Evolutionary conservation across 2,329 filamentous ascomycete species (phyloP).

Genomic region (Colletotrichum coccodes): DNA sequence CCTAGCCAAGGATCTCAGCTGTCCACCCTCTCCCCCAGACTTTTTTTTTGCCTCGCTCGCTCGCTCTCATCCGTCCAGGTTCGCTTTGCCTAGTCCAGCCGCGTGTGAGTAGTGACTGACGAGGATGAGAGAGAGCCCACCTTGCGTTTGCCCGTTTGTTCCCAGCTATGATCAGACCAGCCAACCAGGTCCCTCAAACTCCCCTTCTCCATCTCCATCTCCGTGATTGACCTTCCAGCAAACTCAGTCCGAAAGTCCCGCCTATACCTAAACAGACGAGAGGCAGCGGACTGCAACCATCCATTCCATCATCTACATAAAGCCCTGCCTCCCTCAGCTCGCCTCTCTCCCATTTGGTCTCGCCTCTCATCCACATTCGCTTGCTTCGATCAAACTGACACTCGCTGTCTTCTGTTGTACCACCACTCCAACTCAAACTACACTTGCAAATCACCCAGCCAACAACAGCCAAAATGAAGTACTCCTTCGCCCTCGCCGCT

Average conservation of each 20-base stretch:
- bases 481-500: slow-evolving; percentile 39
- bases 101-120: neutral
- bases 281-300: neutral
- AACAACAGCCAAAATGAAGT: slow-evolving; percentile 34
- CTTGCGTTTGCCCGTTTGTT: neutral
- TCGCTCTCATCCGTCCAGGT: neutral
- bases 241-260: neutral
- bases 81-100: neutral
- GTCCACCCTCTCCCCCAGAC: neutral
- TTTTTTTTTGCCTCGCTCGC: neutral
- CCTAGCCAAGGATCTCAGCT: neutral
- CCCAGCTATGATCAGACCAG: neutral
- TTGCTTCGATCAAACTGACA: slow-evolving; percentile 10
- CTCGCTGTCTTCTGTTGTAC: slow-evolving; percentile 18
- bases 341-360: too few relatives aligned
- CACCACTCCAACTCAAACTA: slow-evolving; percentile 3
- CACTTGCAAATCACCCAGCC: slow-evolving; percentile 13
- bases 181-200: slow-evolving; percentile 14
- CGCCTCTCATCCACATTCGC: slow-evolving; percentile 10
- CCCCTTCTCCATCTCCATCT: slow-evolving; percentile 2
- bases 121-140: neutral
- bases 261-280: neutral
- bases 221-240: slow-evolving; percentile 1
- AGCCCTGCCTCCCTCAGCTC: slow-evolving; percentile 13
- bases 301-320: slow-evolving; percentile 24